Conservation (phyloP, 176 grass and related monocot species). For the Lolium perenne region DNA sequence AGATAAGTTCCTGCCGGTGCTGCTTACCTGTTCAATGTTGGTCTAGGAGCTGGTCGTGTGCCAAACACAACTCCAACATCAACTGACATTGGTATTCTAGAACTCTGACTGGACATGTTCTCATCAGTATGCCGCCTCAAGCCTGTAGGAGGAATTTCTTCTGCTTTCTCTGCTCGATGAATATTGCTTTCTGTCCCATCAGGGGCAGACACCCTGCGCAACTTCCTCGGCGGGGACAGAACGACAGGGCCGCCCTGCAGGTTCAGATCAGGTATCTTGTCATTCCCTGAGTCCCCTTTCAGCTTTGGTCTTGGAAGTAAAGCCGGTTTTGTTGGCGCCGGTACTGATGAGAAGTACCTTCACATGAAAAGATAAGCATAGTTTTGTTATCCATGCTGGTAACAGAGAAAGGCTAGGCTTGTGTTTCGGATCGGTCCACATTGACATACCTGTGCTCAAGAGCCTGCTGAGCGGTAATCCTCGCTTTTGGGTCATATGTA, state of each 20-base stretch:
- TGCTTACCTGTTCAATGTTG: conserved; percentile 81
- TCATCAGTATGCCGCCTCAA: conserved; percentile 51
- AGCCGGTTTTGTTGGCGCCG: conserved; percentile 86
- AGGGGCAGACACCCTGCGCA: conserved; percentile 76
- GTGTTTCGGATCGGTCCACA: conserved; percentile 2
- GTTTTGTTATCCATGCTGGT: conserved; percentile 34
- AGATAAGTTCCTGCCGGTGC: conserved; percentile 25
- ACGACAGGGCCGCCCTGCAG: conserved; percentile 74
- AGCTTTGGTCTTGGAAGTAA: conserved; percentile 75
- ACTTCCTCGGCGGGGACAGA: conserved; percentile 82
- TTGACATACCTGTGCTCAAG: conserved; percentile 83
- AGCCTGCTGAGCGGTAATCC: conserved; percentile 93
- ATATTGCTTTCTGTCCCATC: conserved; percentile 64
- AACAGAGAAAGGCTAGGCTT: conserved; percentile 29
- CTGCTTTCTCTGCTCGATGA: conserved; percentile 51
- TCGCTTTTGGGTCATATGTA: conserved; percentile 95
- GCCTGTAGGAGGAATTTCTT: conserved; percentile 60
- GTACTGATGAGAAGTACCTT: conserved; percentile 93
- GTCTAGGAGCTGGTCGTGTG: conserved; percentile 73
- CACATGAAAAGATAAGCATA: conserved; percentile 36
- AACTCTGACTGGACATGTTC: conserved; percentile 58
- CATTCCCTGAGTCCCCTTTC: conserved; percentile 71
- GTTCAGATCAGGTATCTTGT: conserved; percentile 66
- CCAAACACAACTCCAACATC: conserved; percentile 93
- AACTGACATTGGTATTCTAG: conserved; percentile 91